Evolutionary conservation across 2,329 filamentous ascomycete species (phyloP).

Genomic region (Cordyceps pruinosa): DNA sequence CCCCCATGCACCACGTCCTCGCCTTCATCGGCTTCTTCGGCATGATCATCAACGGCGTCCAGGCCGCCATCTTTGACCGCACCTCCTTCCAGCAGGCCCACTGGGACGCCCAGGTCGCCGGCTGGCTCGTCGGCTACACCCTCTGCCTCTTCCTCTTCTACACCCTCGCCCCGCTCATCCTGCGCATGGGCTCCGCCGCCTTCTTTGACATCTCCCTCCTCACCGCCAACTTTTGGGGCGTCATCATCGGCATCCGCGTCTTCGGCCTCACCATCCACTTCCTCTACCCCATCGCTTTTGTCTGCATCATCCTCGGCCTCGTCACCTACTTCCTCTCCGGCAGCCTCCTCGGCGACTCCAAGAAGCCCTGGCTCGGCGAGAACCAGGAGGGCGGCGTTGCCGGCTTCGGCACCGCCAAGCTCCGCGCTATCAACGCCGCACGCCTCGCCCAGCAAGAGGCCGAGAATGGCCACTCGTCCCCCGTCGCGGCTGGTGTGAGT

Average conservation of each 20-base stretch:
- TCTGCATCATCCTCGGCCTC: slow-evolving; percentile 80
- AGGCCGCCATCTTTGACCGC: slow-evolving; percentile 89
- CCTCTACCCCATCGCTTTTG: slow-evolving; percentile 93
- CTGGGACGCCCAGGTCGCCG: slow-evolving; percentile 63
- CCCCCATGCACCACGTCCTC: slow-evolving; percentile 87
- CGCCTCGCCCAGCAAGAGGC: slow-evolving; percentile 31
- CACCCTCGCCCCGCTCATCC: slow-evolving; percentile 74
- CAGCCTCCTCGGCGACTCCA: slow-evolving; percentile 73
- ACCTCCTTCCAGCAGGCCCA: slow-evolving; percentile 55
- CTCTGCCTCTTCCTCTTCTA: slow-evolving; percentile 80
- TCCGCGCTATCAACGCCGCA: slow-evolving; percentile 58
- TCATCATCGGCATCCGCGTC: slow-evolving; percentile 83
- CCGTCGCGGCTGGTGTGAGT: background rate
- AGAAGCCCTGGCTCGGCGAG: slow-evolving; percentile 90
- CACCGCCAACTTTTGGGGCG: slow-evolving; percentile 95
- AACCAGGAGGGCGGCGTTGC: slow-evolving; percentile 76
- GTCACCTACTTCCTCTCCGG: slow-evolving; percentile 83
- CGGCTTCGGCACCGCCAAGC: slow-evolving; percentile 79
- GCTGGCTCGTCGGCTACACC: slow-evolving; percentile 88
- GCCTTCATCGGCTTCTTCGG: slow-evolving; percentile 86
- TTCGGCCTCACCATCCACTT: slow-evolving; percentile 76
- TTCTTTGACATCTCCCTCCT: slow-evolving; percentile 96
- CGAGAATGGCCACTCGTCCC: slow-evolving; percentile 18
- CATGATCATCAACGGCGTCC: slow-evolving; percentile 83
- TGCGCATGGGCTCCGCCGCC: slow-evolving; percentile 83